A percentile compares a stretch with the other conserved stretches of the same genome.
Evolutionary conservation across 1,284 basidiomycete species (phyloP).

Genomic region (Erythrobasidium hasegawianum): DNA sequence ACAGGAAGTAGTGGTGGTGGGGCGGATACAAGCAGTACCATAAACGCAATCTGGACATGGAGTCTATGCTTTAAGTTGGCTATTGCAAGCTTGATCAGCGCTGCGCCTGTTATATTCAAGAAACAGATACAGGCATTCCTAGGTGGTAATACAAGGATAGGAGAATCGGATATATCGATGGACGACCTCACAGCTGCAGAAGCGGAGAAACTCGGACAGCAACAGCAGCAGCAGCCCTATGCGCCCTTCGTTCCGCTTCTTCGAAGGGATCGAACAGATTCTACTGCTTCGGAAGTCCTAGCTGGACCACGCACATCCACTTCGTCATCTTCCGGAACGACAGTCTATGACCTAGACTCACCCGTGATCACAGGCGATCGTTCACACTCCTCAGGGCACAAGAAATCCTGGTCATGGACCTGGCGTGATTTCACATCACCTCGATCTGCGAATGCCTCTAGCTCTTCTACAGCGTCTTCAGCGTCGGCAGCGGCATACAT

Average conservation of each 20-base stretch:
- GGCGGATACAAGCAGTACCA: too few species aligned
- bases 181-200: background rate
- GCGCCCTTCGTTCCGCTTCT: conserved; percentile 6
- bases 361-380: too few species aligned
- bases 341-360: too few species aligned
- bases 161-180: background rate
- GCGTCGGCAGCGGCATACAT: background rate
- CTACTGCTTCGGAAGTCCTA: conserved; percentile 26
- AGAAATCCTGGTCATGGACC: conserved; percentile 20
- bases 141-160: conserved; percentile 14
- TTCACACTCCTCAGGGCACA: too few species aligned
- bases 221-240: background rate
- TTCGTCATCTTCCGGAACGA: background rate
- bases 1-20: background rate
- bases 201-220: background rate
- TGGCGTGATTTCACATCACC: conserved; percentile 5
- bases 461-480: conserved; percentile 8
- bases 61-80: conserved; percentile 43
- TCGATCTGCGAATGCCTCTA: conserved; percentile 10
- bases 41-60: conserved; percentile 44
- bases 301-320: conserved; percentile 4
- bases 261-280: conserved; percentile 24
- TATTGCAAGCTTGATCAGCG: conserved; percentile 42
- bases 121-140: conserved; percentile 38
- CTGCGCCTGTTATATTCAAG: conserved; percentile 44